Conservation (phyloP, 148 eudicot species). For the Spergularia bocconei region DNA sequence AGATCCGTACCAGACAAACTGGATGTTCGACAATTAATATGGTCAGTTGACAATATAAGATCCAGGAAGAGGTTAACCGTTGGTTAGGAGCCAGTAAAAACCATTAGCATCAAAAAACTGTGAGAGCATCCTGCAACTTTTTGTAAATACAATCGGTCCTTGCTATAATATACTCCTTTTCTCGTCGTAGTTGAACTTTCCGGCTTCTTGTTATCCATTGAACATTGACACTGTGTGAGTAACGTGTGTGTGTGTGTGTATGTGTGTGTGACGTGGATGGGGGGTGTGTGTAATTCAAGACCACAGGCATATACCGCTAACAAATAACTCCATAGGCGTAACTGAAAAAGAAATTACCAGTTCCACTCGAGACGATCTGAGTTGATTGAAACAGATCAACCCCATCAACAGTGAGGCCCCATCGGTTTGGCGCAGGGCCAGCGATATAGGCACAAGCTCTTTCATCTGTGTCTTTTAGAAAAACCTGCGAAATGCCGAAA, state of each 20-base stretch:
- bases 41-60: neutral
- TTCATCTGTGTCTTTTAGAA: slow-evolving; percentile 95
- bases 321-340: neutral
- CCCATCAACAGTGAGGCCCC: slow-evolving; percentile 83
- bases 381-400: slow-evolving; percentile 59
- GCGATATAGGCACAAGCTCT: slow-evolving; percentile 99
- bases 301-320: neutral
- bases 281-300: neutral
- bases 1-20: neutral
- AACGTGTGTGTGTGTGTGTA: neutral
- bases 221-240: neutral
- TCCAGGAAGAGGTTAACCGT: neutral
- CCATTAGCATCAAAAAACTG: neutral
- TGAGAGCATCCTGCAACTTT: neutral
- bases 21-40: neutral
- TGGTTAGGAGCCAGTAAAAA: neutral
- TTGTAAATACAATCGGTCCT: neutral
- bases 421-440: slow-evolving; percentile 97
- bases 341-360: slow-evolving; percentile 34
- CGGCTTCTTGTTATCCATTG: neutral
- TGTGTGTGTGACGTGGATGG: neutral
- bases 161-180: neutral
- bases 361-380: slow-evolving; percentile 17
- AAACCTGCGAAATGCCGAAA: slow-evolving; percentile 46
- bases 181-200: neutral